Percentiles rank a stretch among this genome's conserved stretches.
Conservation (phyloP, 106 monocot species). For the Hemerocallis citrina region DNA sequence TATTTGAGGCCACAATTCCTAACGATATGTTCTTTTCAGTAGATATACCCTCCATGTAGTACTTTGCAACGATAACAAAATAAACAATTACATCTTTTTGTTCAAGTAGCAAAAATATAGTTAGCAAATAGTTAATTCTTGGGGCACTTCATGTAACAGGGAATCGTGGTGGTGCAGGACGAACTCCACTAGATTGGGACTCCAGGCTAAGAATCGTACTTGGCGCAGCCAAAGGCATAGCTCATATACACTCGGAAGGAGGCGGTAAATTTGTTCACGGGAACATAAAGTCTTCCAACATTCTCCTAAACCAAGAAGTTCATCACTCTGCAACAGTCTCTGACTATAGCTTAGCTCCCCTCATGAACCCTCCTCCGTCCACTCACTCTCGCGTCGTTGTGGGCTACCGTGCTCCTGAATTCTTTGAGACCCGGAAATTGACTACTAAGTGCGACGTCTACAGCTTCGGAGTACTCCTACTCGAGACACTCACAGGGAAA, state of each 20-base stretch:
- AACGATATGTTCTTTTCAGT: too few relatives aligned
- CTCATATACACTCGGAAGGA: constrained; percentile 32
- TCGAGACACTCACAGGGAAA: constrained; percentile 55
- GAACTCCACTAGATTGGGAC: constrained; percentile 45
- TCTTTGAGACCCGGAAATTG: constrained; percentile 15
- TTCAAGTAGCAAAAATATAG: too few relatives aligned
- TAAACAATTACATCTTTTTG: too few relatives aligned
- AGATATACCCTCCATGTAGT: too few relatives aligned
- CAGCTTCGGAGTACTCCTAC: constrained; percentile 50
- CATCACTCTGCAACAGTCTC: constrained; percentile 28
- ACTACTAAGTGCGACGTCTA: constrained; percentile 40
- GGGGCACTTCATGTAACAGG: constrained; percentile 32
- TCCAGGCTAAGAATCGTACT: constrained; percentile 41
- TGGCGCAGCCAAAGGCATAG: constrained; percentile 50
- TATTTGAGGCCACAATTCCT: too few relatives aligned
- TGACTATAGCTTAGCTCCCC: constrained; percentile 31
- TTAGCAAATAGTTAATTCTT: background rate
- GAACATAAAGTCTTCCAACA: constrained; percentile 56
- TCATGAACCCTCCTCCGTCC: constrained; percentile 33
- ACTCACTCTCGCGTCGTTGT: constrained; percentile 23
- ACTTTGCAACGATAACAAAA: too few relatives aligned
- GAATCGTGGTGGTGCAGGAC: constrained; percentile 31
- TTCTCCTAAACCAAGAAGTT: constrained; percentile 39
- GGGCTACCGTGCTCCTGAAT: constrained; percentile 49
- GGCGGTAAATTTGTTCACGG: constrained; percentile 48